These are phyloP conservation scores for Sugiyamaella smithiae DNA, from an alignment of 805 yeast genomes.

Conservation along the genomic window DNA sequence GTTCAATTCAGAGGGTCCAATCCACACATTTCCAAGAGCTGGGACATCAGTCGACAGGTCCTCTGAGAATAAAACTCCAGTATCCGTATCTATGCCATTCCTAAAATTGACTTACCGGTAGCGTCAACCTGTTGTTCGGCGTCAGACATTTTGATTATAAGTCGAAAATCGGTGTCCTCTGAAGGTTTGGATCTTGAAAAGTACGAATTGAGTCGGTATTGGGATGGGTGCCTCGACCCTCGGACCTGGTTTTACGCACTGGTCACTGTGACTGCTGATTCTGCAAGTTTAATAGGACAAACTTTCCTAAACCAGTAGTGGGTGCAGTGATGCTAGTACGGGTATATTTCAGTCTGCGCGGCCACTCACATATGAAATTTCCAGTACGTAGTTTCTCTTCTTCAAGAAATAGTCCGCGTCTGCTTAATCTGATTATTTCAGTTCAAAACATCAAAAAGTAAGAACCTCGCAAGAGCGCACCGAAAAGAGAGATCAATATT, in stretches of 20 bases:
- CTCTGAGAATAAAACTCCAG: too few species aligned
- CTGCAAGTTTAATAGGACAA: not conserved
- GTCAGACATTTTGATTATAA: constrained; percentile 25
- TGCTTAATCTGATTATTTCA: constrained; percentile 17
- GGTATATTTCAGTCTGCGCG: constrained; percentile 1
- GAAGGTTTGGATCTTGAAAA: constrained; percentile 1
- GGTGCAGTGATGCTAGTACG: not conserved
- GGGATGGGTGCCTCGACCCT: not conserved
- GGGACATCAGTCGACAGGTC: too few species aligned
- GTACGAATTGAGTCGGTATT: constrained; percentile 3
- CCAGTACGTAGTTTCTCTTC: constrained; percentile 22
- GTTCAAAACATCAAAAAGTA: constrained; percentile 24
- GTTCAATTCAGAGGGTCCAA: too few species aligned
- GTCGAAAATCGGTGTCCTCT: constrained; percentile 3
- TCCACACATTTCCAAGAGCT: too few species aligned
- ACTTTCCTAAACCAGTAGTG: not conserved
- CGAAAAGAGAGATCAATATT: too few species aligned
- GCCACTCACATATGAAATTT: constrained; percentile 6
- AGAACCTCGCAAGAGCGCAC: too few species aligned
- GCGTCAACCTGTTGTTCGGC: constrained; percentile 16
- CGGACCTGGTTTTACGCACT: constrained; percentile 2
- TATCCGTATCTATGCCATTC: not conserved
- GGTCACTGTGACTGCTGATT: not conserved
- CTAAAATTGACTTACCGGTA: constrained; percentile 7
- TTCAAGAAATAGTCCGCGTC: constrained; percentile 78